Base-by-base conservation (phyloP, 257 asterid species). In the Penstemon barbatus region DNA sequence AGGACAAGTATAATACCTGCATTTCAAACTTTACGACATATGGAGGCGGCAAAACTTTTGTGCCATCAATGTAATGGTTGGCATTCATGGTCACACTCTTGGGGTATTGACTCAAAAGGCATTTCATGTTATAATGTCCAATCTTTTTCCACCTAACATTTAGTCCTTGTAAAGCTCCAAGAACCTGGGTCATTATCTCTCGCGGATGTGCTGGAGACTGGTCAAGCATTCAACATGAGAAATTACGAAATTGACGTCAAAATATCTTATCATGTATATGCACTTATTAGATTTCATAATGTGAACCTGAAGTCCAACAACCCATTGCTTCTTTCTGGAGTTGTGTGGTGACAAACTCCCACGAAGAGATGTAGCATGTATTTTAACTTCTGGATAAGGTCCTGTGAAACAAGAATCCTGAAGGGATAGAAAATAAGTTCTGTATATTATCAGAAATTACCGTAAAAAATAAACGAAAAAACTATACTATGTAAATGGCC, bases 111-210 rank as follows among this genome's bases (percentile, higher is more conserved):
- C 74, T 54, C 81, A 87, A 80, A 61, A 88, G 85, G 75, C 99
- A 93, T 85, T 85, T 93, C 90, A 94, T 82, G 79, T 89, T 94
- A 38, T 86, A 91, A 69, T 77, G 96, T 71, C 97, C 99, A 54
- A 85, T 82, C 76, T 82, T 94, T 77, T 94, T 94, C 99, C 99
- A 94, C 80, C 90, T 63, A 58, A 94, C 97, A 66, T 89, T 82
- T 65, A 91, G 84, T 72, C 83, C 88, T 79, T 79, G 95, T 71
- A 94, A 74, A 68, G 85, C 86, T 59, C 84, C 81, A 49, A 94
- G 99, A 83, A 94, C 87, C 79, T 87, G 96, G 57, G 74, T 75
- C 99, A 94, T 94, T 74, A 91, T 82, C 74, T 87, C 91, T 65
- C 83, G 85, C 6, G 99, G 99, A 75, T 82, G 89, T 61, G 95